Evolutionary conservation across 2,329 filamentous ascomycete species (phyloP).

Genomic region (Orbilia brochopaga): DNA sequence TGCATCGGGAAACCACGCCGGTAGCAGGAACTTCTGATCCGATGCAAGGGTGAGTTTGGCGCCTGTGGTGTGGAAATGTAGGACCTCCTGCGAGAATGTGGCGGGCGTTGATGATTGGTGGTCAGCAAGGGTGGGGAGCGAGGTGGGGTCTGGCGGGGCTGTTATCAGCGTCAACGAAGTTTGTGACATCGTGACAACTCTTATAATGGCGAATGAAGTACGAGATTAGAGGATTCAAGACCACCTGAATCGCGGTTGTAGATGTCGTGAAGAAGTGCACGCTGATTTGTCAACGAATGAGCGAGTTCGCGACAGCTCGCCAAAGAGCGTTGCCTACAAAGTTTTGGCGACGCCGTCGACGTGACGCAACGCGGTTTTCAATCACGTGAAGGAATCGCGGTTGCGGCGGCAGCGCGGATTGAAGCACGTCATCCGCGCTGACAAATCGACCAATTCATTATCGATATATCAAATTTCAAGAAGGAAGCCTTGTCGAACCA

Average conservation of each 20-base stretch:
- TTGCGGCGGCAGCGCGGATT: too few species aligned
- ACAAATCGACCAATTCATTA: background rate
- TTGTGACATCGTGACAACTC: conserved; percentile 27
- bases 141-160: conserved; percentile 22
- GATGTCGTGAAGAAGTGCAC: too few species aligned
- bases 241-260: too few species aligned
- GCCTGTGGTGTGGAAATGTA: conserved; percentile 33
- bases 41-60: conserved; percentile 45
- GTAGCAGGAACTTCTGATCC: conserved; percentile 45
- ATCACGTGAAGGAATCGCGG: background rate
- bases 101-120: conserved; percentile 46
- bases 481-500: too few species aligned
- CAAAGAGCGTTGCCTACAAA: background rate
- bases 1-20: conserved; percentile 42
- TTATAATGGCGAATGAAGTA: too few species aligned
- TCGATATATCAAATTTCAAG: too few species aligned
- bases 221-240: too few species aligned
- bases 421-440: background rate
- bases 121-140: conserved; percentile 41
- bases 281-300: too few species aligned
- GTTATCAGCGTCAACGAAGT: conserved; percentile 37
- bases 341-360: too few species aligned
- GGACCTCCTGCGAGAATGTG: conserved; percentile 40
- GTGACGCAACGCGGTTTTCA: background rate
- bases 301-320: too few species aligned